Evolutionary conservation across 768 basidiomycete genomes (phyloP).

Genomic region (Piloderma croceum): DNA sequence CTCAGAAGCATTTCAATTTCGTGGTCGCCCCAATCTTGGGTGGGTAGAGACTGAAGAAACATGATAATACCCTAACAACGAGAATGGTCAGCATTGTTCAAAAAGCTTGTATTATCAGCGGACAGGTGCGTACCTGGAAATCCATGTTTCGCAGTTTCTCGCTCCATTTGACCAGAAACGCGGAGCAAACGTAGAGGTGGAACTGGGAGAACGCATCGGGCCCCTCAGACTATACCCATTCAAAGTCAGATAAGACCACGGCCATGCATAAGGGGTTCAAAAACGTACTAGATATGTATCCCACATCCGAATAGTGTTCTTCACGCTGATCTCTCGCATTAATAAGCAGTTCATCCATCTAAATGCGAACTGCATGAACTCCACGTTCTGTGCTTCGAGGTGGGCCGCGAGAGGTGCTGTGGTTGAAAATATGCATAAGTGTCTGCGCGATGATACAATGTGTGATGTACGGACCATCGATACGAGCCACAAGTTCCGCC

Average conservation of each 20-base stretch:
- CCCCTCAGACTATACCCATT: slow-evolving; percentile 74
- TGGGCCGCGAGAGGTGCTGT: slow-evolving; percentile 83
- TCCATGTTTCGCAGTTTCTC: slow-evolving; percentile 93
- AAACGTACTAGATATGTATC: slow-evolving; percentile 90
- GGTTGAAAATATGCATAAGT: background rate
- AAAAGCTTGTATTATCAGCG: background rate
- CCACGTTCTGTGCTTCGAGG: slow-evolving; percentile 85
- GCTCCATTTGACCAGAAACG: slow-evolving; percentile 94
- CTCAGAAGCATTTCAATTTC: slow-evolving; percentile 93
- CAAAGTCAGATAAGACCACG: background rate
- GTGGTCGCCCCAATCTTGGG: slow-evolving; percentile 91
- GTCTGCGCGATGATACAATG: background rate
- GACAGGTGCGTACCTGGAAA: slow-evolving; percentile 69
- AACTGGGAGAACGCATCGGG: slow-evolving; percentile 98
- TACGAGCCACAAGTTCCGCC: slow-evolving; percentile 87
- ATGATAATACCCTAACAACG: slow-evolving; percentile 87
- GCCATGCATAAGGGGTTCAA: background rate
- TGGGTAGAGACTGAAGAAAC: slow-evolving; percentile 91
- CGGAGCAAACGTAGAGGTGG: slow-evolving; percentile 96
- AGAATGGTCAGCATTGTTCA: slow-evolving; percentile 2
- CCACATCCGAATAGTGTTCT: slow-evolving; percentile 99
- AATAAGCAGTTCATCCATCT: slow-evolving; percentile 99
- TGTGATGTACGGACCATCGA: slow-evolving; percentile 57
- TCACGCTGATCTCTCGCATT: slow-evolving; percentile 96
- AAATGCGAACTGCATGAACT: slow-evolving; percentile 99